Evolutionary conservation across 2,329 filamentous ascomycete species (phyloP), one percentile per base, ranked within the genome.

Genomic region (Exophiala bonariae): DNA sequence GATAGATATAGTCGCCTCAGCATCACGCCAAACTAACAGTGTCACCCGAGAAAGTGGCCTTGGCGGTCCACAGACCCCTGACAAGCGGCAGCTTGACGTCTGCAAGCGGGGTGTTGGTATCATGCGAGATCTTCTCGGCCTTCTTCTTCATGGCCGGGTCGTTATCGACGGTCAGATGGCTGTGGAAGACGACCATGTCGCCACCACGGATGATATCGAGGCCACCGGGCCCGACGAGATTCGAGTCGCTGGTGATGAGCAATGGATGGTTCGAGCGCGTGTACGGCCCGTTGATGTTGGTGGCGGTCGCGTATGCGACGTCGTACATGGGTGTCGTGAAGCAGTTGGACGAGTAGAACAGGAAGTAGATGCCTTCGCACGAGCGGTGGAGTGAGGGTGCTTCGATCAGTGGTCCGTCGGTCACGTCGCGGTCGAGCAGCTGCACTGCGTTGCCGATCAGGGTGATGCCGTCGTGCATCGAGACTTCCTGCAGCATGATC

Each of bases 321-420:
- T 83, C 77, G 63, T 85, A 85, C 30, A 60, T 59, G 2, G 73
- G 62, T 19, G 74, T 71, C 1, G 72, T 73, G 63, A 71, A 85
- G 64, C 80, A 83, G 46, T 82, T 77, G 33, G 76, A 78, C 57
- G 78, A 82, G 65, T 78, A 86, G 61, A 85, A 83, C 34, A 86
- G 66, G 41, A 81, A 72, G 59, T 85, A 85, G 11, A 70, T 67
- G 4, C 76, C 77, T 33, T 58, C 54, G 14, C 72, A 69, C 0
- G 55, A 58, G 3, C 68, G 66, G 9, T 64, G 50, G 10, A 80
- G 64, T 45, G 72, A 73, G 0, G 83, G 83, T 13, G 82, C 83
- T 63, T 86, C 82, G 17, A 85, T 73, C 1, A 85, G 66, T 3
- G 81, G 80, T 0, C 81, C 77, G 54, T 86, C 83, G 3, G 76